A percentile compares a stretch with the other conserved stretches of the same genome.
phyloP scores from a whole-genome alignment of 495 filamentous ascomycete genomes.

The Aspergillus nanangensis region DNA sequence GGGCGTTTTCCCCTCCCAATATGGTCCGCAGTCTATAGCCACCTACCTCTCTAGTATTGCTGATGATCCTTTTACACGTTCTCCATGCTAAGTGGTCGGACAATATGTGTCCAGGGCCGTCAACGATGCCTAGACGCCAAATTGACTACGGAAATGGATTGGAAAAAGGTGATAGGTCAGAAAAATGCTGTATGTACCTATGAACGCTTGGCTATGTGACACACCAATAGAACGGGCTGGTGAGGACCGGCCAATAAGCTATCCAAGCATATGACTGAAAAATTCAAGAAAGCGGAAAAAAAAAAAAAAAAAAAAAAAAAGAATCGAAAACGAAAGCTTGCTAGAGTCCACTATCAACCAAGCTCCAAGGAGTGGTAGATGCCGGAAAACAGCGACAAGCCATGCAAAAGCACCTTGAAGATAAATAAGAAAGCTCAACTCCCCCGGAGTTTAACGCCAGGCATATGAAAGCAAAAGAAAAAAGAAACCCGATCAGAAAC shows the following conservation, averaged over 20 bases:
- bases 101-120: not conserved
- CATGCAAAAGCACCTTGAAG: too few species aligned
- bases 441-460: conserved; percentile 17
- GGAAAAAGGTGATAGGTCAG: too few species aligned
- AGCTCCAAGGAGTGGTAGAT: too few species aligned
- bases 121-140: too few species aligned
- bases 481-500: not conserved
- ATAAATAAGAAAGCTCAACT: not conserved
- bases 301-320: not conserved
- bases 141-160: too few species aligned
- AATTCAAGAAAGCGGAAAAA: conserved; percentile 5
- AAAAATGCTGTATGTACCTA: conserved; percentile 19
- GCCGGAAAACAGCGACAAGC: too few species aligned
- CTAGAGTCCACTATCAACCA: too few species aligned
- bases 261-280: not conserved
- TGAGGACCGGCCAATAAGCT: not conserved
- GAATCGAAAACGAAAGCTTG: not conserved
- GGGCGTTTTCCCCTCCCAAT: too few species aligned
- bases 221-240: not conserved
- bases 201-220: conserved; percentile 15
- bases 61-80: too few species aligned
- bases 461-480: conserved; percentile 15
- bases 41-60: too few species aligned
- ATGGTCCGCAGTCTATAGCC: too few species aligned
- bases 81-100: conserved; percentile 2